Base-by-base conservation (phyloP, 306 rosid species). In the Quercus dentata region DNA sequence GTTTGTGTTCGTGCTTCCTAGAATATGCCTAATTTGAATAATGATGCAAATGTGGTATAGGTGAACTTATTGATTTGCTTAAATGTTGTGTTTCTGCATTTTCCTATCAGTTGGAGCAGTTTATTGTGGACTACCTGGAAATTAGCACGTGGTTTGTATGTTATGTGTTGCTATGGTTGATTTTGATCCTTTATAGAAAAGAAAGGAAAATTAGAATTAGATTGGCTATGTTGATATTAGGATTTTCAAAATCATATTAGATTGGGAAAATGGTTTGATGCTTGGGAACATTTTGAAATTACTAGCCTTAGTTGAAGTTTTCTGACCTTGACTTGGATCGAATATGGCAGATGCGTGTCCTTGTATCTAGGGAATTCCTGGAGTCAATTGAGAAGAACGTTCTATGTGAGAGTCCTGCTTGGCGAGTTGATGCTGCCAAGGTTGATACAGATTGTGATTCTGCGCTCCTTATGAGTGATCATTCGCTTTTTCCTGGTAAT, bases 401-500 rank as follows among this genome's bases (percentile, higher is more conserved):
- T 25, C 51, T 79, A 57, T 38, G 59, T 79, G 90, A 90, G 81
- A 97, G 99, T 75, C 99, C 98, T 75, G 80, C 87, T 79, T 90
- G 89, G 87, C 84, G 99, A 79, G 92, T 93, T 86, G 92, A 86
- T 85, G 83, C 89, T 70, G 91, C 97, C 21, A 90, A 85, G 88
- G 87, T 90, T 25, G 89, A 91, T 81, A 80, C 82, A 8, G 76
- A 74, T 23, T 82, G 83, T 76, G 90, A 91, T 81, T 84, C 90
- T 65, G 94, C 81, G 83, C 92, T 94, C 41, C 85, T 94, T 69
- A 70, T 94, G 73, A 88, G 97, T 30, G 98, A 94, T 83, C 97
- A 91, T 87, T 92, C 98, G 74, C 85, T 92, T 79, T 91, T 92
- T 73, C 82, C 84, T 54, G 94, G 97, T 94, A 94, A 63, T 78